These are phyloP conservation scores for Terana coerulea DNA, from an alignment of 768 basidiomycete species.

Conservation along the genomic window DNA sequence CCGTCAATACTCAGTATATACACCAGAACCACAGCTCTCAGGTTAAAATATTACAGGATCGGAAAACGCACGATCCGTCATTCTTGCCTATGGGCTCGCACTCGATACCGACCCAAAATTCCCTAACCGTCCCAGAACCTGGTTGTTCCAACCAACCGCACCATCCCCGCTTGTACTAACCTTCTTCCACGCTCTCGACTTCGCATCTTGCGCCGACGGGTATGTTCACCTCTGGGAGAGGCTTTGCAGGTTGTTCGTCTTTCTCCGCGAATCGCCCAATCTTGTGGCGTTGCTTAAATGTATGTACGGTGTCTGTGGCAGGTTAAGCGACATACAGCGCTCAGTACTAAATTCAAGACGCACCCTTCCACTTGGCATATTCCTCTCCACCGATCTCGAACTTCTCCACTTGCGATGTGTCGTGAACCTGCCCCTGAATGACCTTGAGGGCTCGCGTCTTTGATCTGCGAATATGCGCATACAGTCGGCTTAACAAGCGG, in stretches of 20 bases:
- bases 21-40: slow-evolving; percentile 39
- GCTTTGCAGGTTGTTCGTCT: slow-evolving; percentile 24
- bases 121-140: slow-evolving; percentile 58
- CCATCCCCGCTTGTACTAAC: slow-evolving; percentile 73
- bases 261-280: slow-evolving; percentile 83
- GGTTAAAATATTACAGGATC: neutral
- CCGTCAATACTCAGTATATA: too few relatives aligned
- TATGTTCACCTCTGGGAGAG: slow-evolving; percentile 41
- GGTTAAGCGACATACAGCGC: too few relatives aligned
- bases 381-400: slow-evolving; percentile 83
- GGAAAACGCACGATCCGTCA: slow-evolving; percentile 77
- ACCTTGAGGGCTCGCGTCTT: slow-evolving; percentile 67
- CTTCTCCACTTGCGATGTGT: slow-evolving; percentile 84
- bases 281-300: slow-evolving; percentile 82
- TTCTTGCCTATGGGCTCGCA: slow-evolving; percentile 96
- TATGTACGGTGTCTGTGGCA: slow-evolving; percentile 74
- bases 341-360: slow-evolving; percentile 10
- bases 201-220: slow-evolving; percentile 75
- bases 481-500: neutral
- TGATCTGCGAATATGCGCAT: slow-evolving; percentile 42
- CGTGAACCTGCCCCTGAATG: slow-evolving; percentile 81
- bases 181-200: slow-evolving; percentile 67
- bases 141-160: slow-evolving; percentile 82
- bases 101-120: slow-evolving; percentile 88
- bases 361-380: slow-evolving; percentile 79